These are phyloP conservation scores for Pseudocercospora fijiensis DNA, from an alignment of 2,329 filamentous ascomycete species.

Conservation along the genomic window DNA sequence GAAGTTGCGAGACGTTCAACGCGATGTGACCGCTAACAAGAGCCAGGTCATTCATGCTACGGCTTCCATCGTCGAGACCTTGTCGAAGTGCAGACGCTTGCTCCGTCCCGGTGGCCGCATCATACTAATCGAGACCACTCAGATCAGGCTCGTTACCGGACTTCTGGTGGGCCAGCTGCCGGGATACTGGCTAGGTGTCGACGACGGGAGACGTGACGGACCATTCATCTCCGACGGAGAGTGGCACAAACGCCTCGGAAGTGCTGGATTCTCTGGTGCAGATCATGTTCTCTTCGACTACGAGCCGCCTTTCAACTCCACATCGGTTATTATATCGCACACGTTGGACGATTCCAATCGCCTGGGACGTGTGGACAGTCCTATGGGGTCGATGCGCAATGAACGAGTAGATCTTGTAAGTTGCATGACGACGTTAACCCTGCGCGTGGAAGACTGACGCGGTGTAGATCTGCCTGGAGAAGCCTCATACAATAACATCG, in stretches of 20 bases:
- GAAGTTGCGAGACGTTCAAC: neutral
- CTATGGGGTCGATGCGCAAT: neutral
- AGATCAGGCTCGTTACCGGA: neutral
- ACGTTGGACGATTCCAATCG: neutral
- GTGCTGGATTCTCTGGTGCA: conserved; percentile 3
- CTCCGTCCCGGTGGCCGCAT: neutral
- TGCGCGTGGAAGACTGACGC: neutral
- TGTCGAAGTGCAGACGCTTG: neutral
- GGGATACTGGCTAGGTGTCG: neutral
- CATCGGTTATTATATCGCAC: neutral
- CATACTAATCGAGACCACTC: neutral
- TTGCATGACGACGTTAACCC: neutral
- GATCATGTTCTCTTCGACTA: neutral
- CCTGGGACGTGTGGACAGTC: neutral
- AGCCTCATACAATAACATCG: neutral
- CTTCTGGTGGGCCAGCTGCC: neutral
- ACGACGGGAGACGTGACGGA: neutral
- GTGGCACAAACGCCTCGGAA: neutral
- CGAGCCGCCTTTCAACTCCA: neutral
- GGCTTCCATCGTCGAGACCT: neutral
- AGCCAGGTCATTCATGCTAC: neutral
- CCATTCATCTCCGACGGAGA: neutral
- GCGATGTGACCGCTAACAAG: neutral
- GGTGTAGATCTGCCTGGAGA: neutral
- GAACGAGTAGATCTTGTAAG: neutral